Percentiles rank a stretch among this genome's conserved stretches.
Evolutionary conservation across 129 eudicot species (phyloP).

Genomic region (Flaveria robusta): DNA sequence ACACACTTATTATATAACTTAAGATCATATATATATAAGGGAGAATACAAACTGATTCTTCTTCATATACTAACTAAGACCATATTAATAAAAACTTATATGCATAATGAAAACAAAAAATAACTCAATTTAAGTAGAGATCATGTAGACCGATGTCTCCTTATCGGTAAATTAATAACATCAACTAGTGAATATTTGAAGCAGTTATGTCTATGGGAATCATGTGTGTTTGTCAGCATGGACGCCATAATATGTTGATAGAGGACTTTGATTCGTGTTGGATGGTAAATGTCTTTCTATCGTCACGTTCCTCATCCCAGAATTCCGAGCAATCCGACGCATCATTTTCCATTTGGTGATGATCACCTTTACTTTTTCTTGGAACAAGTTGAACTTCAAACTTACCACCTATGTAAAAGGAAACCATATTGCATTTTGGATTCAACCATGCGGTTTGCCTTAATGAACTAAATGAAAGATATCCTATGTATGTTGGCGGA

Average conservation of each 20-base stretch:
- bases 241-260: conserved; percentile 15
- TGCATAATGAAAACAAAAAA: no score
- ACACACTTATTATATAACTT: no score
- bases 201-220: no score
- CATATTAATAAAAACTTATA: no score
- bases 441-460: conserved; percentile 16
- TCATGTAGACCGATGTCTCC: no score
- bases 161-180: no score
- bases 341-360: background rate
- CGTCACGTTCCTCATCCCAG: conserved; percentile 12
- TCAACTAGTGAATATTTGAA: no score
- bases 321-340: background rate
- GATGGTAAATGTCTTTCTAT: background rate
- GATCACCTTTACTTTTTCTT: background rate
- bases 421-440: background rate
- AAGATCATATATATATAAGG: no score
- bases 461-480: conserved; percentile 26
- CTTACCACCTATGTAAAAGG: conserved; percentile 14
- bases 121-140: no score
- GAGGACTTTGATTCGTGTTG: conserved; percentile 12
- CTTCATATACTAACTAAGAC: no score
- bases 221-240: background rate
- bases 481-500: conserved; percentile 32
- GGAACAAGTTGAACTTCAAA: conserved; percentile 18
- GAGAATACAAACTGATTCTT: no score